Evolutionary conservation across 2,329 filamentous ascomycete genomes (phyloP).

Genomic region (Diplodia corticola): DNA sequence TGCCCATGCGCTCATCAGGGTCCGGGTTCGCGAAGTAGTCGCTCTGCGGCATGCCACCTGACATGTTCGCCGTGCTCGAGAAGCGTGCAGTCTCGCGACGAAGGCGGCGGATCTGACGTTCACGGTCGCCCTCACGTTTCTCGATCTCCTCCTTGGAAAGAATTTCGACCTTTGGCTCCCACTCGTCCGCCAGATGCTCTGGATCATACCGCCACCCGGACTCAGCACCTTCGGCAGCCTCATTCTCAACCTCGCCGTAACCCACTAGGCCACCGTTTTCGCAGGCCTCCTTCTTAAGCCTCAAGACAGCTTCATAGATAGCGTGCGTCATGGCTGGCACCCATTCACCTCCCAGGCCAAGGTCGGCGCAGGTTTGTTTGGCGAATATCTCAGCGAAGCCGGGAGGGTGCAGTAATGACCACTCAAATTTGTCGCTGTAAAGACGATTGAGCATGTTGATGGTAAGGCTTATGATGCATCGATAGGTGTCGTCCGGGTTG

Average conservation of each 20-base stretch:
- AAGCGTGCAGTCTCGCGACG: conserved; percentile 91
- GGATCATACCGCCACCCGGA: conserved; percentile 96
- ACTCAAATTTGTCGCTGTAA: conserved; percentile 97
- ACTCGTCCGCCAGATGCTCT: conserved; percentile 69
- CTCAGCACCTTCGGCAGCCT: conserved; percentile 77
- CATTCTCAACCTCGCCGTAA: conserved; percentile 79
- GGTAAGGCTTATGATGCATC: conserved; percentile 86
- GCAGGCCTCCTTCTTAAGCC: conserved; percentile 93
- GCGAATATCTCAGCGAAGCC: conserved; percentile 92
- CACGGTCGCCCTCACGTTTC: conserved; percentile 90
- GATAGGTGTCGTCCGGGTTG: conserved; percentile 91
- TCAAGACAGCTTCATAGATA: conserved; percentile 91
- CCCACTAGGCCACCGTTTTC: conserved; percentile 84
- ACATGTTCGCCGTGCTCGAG: conserved; percentile 79
- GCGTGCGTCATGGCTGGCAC: conserved; percentile 91
- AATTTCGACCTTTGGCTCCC: conserved; percentile 55
- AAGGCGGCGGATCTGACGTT: conserved; percentile 82
- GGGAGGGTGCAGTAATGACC: conserved; percentile 89
- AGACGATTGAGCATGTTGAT: conserved; percentile 89
- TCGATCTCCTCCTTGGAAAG: conserved; percentile 96
- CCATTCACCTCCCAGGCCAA: conserved; percentile 90
- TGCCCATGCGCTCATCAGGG: conserved; percentile 79
- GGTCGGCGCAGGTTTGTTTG: conserved; percentile 86
- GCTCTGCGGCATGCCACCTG: conserved; percentile 67
- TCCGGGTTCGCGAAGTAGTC: conserved; percentile 62